Conservation (phyloP, 768 basidiomycete genomes). For the Lactarius quietus region DNA sequence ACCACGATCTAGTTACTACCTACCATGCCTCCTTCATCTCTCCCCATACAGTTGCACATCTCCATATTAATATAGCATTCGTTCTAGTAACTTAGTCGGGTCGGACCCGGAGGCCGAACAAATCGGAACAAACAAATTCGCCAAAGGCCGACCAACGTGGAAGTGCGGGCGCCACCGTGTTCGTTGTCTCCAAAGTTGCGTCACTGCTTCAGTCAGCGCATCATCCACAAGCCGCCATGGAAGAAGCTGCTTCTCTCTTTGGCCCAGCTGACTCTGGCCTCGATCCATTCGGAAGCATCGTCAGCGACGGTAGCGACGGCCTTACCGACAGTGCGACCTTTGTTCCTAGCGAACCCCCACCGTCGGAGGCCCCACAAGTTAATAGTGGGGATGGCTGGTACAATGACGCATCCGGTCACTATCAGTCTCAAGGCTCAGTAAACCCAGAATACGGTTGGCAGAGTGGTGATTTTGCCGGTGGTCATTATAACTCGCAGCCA, state of each 20-base stretch:
- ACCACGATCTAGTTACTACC: conserved; percentile 19
- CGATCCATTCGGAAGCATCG: conserved; percentile 38
- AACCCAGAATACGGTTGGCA: conserved; percentile 16
- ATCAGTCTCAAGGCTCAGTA: conserved; percentile 10
- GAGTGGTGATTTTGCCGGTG: not conserved
- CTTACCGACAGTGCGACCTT: not conserved
- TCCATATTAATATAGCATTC: conserved; percentile 23
- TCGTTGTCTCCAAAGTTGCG: not conserved
- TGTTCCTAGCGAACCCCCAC: conserved; percentile 3
- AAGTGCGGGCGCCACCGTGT: conserved; percentile 6
- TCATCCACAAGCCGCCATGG: conserved; percentile 46
- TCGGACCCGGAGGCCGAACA: conserved; percentile 9
- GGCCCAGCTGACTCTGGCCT: conserved; percentile 54
- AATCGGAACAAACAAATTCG: conserved; percentile 23
- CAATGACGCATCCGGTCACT: conserved; percentile 5
- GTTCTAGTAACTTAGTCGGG: not conserved
- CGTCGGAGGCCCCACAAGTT: conserved; percentile 2
- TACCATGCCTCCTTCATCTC: conserved; percentile 4
- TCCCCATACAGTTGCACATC: conserved; percentile 21
- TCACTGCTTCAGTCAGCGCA: conserved; percentile 29
- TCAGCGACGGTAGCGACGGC: conserved; percentile 9
- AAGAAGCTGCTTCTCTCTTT: conserved; percentile 81
- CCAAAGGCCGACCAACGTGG: conserved; percentile 13
- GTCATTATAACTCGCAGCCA: conserved; percentile 12
- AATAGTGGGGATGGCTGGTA: conserved; percentile 2